Percentiles rank a stretch among this genome's conserved stretches.
Evolutionary conservation across 225 moss, liverwort and hornwort species (phyloP).

Genomic region (Sphagnum tenellum): DNA sequence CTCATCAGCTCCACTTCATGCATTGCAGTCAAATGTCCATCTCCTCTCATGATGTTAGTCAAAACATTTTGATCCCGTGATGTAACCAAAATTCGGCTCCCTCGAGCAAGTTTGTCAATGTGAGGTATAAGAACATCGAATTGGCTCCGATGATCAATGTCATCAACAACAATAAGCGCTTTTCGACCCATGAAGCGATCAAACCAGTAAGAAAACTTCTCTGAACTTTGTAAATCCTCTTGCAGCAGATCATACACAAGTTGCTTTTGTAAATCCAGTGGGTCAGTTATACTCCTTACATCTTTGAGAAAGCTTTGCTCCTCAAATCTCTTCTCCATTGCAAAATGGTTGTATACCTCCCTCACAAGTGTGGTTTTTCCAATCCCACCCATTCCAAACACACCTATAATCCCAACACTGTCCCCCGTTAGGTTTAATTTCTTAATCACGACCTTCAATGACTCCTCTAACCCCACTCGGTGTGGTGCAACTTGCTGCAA

Average conservation of each 20-base stretch:
- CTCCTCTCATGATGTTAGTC: neutral
- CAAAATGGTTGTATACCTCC: no score
- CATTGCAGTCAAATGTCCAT: neutral
- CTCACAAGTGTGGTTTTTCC: no score
- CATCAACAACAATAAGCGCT: slow-evolving; percentile 4
- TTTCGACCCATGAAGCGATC: neutral
- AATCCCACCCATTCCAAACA: neutral
- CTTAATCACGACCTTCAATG: neutral
- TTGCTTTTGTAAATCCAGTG: slow-evolving; percentile 1
- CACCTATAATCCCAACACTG: no score
- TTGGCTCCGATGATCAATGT: neutral
- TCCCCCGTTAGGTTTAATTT: slow-evolving; percentile 4
- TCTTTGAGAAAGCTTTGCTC: slow-evolving; percentile 8
- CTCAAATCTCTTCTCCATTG: no score
- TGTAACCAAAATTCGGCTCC: slow-evolving; percentile 2
- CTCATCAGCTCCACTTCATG: slow-evolving; percentile 2
- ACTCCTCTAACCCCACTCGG: no score
- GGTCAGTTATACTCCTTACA: neutral
- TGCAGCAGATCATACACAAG: slow-evolving; percentile 10
- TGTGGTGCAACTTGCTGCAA: no score
- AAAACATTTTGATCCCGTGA: slow-evolving; percentile 7
- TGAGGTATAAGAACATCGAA: slow-evolving; percentile 4
- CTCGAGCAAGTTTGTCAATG: neutral
- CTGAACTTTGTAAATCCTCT: slow-evolving; percentile 2
- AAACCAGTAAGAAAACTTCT: slow-evolving; percentile 2